These are phyloP conservation scores for Xerocomus spinulosus DNA, from an alignment of 768 basidiomycete genomes.

Conservation along the genomic window DNA sequence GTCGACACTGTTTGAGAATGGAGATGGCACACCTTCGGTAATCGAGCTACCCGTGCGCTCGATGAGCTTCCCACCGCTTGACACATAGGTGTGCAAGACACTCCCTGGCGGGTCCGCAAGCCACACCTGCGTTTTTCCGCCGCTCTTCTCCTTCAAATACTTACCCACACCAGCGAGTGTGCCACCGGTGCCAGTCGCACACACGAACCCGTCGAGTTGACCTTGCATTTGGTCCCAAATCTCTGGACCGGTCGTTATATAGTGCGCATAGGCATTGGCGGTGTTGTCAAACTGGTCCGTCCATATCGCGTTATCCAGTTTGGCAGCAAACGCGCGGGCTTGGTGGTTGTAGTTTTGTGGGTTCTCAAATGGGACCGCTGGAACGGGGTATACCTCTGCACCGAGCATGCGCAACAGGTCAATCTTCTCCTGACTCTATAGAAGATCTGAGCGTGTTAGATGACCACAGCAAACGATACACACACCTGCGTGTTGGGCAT, in stretches of 20 bases:
- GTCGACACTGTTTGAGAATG: not conserved
- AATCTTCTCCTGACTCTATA: constrained; percentile 94
- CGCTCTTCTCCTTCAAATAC: constrained; percentile 78
- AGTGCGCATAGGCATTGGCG: constrained; percentile 87
- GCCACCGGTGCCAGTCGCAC: constrained; percentile 93
- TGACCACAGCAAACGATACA: not conserved
- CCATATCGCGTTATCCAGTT: constrained; percentile 82
- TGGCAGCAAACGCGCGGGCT: constrained; percentile 80
- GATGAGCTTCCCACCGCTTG: constrained; percentile 68
- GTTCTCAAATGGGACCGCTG: constrained; percentile 94
- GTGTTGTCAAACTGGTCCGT: constrained; percentile 98
- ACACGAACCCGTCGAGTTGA: constrained; percentile 84
- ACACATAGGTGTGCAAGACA: constrained; percentile 79
- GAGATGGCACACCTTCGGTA: constrained; percentile 65
- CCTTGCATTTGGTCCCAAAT: constrained; percentile 89
- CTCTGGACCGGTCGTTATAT: constrained; percentile 89
- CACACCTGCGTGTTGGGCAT: constrained; percentile 91
- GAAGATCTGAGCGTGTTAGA: not conserved
- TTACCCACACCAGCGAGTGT: constrained; percentile 88
- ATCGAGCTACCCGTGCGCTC: constrained; percentile 86
- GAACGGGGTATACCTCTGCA: constrained; percentile 93
- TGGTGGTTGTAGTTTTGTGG: constrained; percentile 98
- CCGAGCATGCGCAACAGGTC: constrained; percentile 96
- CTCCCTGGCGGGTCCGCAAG: constrained; percentile 97
- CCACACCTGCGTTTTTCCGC: constrained; percentile 81